These are phyloP conservation scores for Colletotrichum sp. DNA, from an alignment of 2,329 filamentous ascomycete genomes.

Conservation along the genomic window DNA sequence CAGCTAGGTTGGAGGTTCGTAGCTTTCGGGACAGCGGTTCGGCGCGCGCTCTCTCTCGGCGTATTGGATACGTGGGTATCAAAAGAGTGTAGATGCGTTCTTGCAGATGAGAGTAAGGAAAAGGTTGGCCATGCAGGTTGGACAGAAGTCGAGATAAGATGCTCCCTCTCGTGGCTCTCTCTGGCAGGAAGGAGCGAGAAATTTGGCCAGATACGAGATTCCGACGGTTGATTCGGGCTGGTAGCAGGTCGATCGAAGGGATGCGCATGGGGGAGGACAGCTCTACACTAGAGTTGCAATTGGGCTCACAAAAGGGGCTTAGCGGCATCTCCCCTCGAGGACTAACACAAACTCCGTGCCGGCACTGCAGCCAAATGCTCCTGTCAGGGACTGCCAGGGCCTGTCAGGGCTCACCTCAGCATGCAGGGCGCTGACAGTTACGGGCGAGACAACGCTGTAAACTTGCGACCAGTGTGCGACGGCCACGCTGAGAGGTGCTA, in stretches of 20 bases:
- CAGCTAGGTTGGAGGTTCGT: neutral
- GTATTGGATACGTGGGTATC: neutral
- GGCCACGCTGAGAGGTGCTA: neutral
- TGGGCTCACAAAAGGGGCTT: slow-evolving; percentile 16
- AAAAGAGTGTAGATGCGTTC: neutral
- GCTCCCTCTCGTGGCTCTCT: slow-evolving; percentile 8
- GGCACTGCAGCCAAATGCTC: neutral
- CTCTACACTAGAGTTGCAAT: slow-evolving; percentile 14
- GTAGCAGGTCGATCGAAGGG: slow-evolving; percentile 14
- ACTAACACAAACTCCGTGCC: slow-evolving; percentile 1
- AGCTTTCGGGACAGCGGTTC: neutral
- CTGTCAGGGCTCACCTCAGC: neutral
- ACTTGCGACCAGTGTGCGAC: neutral
- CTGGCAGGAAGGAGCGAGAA: slow-evolving; percentile 10
- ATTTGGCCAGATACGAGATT: slow-evolving; percentile 21
- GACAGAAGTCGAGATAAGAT: neutral
- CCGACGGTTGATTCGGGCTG: neutral
- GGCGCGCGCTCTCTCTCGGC: neutral
- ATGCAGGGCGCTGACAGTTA: slow-evolving; percentile 2
- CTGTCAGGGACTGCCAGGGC: slow-evolving; percentile 1
- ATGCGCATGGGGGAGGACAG: slow-evolving; percentile 18
- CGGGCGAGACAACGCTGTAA: slow-evolving; percentile 9
- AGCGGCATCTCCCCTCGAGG: slow-evolving; percentile 8
- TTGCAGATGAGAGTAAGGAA: neutral
- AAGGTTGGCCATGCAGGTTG: neutral